Conservation (phyloP, 2,329 filamentous ascomycete genomes). For the Juglanconis oblonga region DNA sequence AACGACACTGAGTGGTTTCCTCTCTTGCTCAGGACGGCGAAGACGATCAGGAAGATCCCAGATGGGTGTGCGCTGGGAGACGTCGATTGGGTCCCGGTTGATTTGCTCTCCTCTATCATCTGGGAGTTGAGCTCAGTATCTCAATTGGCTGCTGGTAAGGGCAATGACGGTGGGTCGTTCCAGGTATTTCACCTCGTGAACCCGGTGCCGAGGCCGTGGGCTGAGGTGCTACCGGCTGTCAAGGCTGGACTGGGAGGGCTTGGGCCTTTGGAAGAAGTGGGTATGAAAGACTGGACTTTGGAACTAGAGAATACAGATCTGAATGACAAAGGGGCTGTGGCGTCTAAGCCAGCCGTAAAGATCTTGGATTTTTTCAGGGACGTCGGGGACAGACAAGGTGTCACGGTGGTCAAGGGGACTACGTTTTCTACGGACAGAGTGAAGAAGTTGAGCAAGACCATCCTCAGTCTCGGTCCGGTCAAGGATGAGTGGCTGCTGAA, state of each 20-base stretch:
- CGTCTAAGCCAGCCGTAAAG: slow-evolving; percentile 3
- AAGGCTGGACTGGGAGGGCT: background rate
- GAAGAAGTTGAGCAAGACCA: background rate
- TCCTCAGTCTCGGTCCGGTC: background rate
- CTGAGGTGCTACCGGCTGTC: background rate
- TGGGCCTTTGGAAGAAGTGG: background rate
- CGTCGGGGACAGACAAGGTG: background rate
- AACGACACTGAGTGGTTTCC: slow-evolving; percentile 23
- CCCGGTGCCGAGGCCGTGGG: slow-evolving; percentile 1
- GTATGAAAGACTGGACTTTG: background rate
- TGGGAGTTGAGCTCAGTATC: slow-evolving; percentile 16
- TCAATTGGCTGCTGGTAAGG: too few species aligned
- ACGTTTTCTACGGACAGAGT: background rate
- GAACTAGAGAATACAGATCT: background rate
- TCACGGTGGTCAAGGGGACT: background rate
- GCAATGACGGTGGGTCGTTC: background rate
- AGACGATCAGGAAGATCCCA: slow-evolving; percentile 19
- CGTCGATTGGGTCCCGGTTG: slow-evolving; percentile 23
- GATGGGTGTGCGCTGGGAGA: slow-evolving; percentile 1
- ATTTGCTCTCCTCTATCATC: slow-evolving; percentile 15
- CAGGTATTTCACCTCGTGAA: slow-evolving; percentile 4
- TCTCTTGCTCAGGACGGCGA: slow-evolving; percentile 18
- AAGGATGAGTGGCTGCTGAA: slow-evolving; percentile 5
- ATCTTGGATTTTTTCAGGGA: slow-evolving; percentile 7
- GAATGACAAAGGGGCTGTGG: background rate